Evolutionary conservation across 176 grass and related monocot species (phyloP).

Genomic region (Cocos nucifera): DNA sequence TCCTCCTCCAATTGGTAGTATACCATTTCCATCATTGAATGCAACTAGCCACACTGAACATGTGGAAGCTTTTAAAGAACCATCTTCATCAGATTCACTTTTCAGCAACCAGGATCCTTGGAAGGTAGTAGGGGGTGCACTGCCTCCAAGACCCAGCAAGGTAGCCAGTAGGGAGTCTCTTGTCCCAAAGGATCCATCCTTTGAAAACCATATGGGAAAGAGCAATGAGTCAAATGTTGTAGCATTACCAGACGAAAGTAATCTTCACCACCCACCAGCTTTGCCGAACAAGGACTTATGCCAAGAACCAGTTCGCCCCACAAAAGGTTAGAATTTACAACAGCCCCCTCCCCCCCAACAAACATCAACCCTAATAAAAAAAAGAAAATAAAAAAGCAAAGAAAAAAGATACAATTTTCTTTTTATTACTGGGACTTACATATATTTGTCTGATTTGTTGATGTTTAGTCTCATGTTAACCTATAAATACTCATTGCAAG

Average conservation of each 20-base stretch:
- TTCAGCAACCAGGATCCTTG: slow-evolving; percentile 81
- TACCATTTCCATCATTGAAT: slow-evolving; percentile 23
- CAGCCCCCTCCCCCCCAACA: too few relatives aligned
- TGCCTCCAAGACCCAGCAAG: slow-evolving; percentile 37
- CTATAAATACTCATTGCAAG: too few relatives aligned
- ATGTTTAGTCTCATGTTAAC: too few relatives aligned
- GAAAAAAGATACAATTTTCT: too few relatives aligned
- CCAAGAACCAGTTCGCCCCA: slow-evolving; percentile 40
- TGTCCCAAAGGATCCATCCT: slow-evolving; percentile 28
- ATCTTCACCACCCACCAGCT: slow-evolving; percentile 28
- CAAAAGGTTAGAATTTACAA: slow-evolving; percentile 40
- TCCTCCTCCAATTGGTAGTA: slow-evolving; percentile 17
- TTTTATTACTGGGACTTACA: too few relatives aligned
- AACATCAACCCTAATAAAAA: too few relatives aligned
- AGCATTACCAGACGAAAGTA: slow-evolving; percentile 46
- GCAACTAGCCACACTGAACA: slow-evolving; percentile 15
- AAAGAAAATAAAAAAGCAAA: too few relatives aligned
- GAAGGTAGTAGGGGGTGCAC: slow-evolving; percentile 46
- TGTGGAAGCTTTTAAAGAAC: slow-evolving; percentile 31
- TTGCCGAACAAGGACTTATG: slow-evolving; percentile 37
- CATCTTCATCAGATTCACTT: slow-evolving; percentile 44
- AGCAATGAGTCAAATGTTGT: slow-evolving; percentile 41
- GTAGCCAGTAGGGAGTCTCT: slow-evolving; percentile 33
- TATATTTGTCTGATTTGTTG: too few relatives aligned
- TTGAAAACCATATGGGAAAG: slow-evolving; percentile 27